Percentiles rank a stretch among this genome's conserved stretches.
Conservation (phyloP, 1,139 yeast species). For the Candida smagusa region DNA sequence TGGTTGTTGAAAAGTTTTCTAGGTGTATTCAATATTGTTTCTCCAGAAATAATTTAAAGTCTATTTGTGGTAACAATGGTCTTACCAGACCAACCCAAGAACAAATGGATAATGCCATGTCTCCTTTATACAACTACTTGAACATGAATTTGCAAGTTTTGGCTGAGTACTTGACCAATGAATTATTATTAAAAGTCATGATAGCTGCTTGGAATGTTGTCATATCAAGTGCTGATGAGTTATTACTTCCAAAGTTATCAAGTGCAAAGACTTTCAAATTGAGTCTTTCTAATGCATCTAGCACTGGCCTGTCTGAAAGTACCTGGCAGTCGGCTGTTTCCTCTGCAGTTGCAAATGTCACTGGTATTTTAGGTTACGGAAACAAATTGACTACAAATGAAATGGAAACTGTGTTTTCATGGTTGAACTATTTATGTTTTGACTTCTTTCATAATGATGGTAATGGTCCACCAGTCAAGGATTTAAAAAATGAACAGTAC, state of each 20-base stretch:
- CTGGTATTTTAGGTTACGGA: constrained; percentile 49
- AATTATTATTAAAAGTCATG: constrained; percentile 65
- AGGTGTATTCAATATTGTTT: constrained; percentile 40
- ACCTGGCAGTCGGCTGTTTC: constrained; percentile 50
- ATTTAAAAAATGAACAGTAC: constrained; percentile 60
- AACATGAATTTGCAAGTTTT: constrained; percentile 66
- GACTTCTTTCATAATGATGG: constrained; percentile 82
- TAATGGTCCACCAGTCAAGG: constrained; percentile 72
- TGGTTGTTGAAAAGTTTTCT: constrained; percentile 62
- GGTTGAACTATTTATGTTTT: constrained; percentile 64
- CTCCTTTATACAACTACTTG: constrained; percentile 72
- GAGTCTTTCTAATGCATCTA: constrained; percentile 11
- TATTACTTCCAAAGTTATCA: constrained; percentile 69
- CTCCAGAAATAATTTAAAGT: constrained; percentile 45
- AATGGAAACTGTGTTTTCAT: constrained; percentile 65
- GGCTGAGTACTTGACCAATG: constrained; percentile 60
- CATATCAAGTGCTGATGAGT: constrained; percentile 58
- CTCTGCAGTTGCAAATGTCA: constrained; percentile 49
- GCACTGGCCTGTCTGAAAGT: constrained; percentile 8
- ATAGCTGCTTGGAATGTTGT: constrained; percentile 73
- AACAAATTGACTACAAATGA: constrained; percentile 58
- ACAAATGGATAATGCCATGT: constrained; percentile 64
- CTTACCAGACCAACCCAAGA: constrained; percentile 45
- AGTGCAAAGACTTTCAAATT: constrained; percentile 47
- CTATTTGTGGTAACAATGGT: constrained; percentile 52